These are phyloP conservation scores for Penicillium antarcticum DNA, from an alignment of 495 filamentous ascomycete genomes.

Conservation along the genomic window DNA sequence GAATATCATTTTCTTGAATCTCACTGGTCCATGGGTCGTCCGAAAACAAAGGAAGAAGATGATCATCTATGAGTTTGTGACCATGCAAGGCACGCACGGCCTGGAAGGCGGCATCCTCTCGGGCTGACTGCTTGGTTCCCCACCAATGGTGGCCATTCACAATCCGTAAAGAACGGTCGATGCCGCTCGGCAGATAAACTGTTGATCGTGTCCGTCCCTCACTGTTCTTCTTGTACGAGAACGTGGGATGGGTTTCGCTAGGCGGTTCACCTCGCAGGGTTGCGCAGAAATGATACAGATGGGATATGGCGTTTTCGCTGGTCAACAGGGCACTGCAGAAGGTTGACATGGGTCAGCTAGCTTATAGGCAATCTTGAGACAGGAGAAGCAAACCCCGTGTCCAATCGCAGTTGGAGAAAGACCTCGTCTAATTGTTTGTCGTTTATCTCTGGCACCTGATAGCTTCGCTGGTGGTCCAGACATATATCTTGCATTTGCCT, in stretches of 20 bases:
- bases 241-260: too few species aligned
- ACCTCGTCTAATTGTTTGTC: neutral
- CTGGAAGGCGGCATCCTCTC: slow-evolving; percentile 74
- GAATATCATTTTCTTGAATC: too few species aligned
- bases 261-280: too few species aligned
- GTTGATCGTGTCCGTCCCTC: neutral
- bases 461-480: neutral
- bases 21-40: neutral
- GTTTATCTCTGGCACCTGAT: neutral
- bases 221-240: neutral
- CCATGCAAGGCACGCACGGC: slow-evolving; percentile 64
- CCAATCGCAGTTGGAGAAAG: neutral
- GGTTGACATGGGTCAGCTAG: neutral
- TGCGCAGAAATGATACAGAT: too few species aligned
- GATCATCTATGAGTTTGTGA: slow-evolving; percentile 65
- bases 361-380: neutral
- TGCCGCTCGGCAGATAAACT: slow-evolving; percentile 64
- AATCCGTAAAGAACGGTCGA: slow-evolving; percentile 55
- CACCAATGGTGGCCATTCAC: slow-evolving; percentile 49
- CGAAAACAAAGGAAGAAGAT: slow-evolving; percentile 56
- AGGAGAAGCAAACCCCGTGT: neutral
- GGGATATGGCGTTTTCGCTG: neutral
- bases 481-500: neutral
- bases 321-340: neutral
- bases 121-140: slow-evolving; percentile 64